phyloP scores from a whole-genome alignment of 371 early-diverging fungal genomes.

The Agmasoma carcini region DNA sequence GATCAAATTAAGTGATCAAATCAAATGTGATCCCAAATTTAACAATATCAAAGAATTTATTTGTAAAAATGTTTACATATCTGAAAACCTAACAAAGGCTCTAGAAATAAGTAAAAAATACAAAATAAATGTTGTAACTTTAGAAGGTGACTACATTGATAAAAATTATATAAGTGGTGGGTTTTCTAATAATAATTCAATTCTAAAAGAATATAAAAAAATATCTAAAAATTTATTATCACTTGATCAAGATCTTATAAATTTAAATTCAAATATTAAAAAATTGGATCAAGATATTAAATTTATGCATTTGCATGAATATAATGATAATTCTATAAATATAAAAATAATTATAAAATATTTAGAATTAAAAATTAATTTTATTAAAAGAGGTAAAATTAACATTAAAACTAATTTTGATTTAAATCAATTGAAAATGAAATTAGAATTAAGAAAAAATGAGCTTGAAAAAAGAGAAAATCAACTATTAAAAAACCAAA shows the following conservation, averaged over 20 bases:
- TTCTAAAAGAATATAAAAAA: slow-evolving; percentile 31
- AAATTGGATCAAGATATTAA: slow-evolving; percentile 7
- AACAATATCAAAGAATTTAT: slow-evolving; percentile 31
- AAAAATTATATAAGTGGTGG: slow-evolving; percentile 48
- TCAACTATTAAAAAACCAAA: not conserved
- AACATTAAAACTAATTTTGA: not conserved
- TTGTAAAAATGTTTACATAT: slow-evolving; percentile 38
- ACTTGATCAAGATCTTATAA: not conserved
- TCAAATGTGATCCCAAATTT: slow-evolving; percentile 35
- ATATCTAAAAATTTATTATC: slow-evolving; percentile 20
- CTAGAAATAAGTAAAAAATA: slow-evolving; percentile 24
- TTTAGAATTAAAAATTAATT: slow-evolving; percentile 14
- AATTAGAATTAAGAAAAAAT: not conserved
- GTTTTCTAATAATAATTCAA: slow-evolving; percentile 24
- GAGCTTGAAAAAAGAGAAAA: slow-evolving; percentile 9
- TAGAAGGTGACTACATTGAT: slow-evolving; percentile 46
- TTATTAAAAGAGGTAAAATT: slow-evolving; percentile 1
- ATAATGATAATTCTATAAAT: not conserved
- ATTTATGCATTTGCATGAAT: not conserved
- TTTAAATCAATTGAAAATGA: slow-evolving; percentile 5
- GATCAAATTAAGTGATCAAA: slow-evolving; percentile 6
- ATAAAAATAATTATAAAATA: not conserved
- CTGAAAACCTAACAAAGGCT: slow-evolving; percentile 38
- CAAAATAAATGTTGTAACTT: slow-evolving; percentile 46
- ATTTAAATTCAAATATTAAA: not conserved